These are phyloP conservation scores for Effrenium voratum DNA, from an alignment of 73 alveolate genomes.

Conservation along the genomic window DNA sequence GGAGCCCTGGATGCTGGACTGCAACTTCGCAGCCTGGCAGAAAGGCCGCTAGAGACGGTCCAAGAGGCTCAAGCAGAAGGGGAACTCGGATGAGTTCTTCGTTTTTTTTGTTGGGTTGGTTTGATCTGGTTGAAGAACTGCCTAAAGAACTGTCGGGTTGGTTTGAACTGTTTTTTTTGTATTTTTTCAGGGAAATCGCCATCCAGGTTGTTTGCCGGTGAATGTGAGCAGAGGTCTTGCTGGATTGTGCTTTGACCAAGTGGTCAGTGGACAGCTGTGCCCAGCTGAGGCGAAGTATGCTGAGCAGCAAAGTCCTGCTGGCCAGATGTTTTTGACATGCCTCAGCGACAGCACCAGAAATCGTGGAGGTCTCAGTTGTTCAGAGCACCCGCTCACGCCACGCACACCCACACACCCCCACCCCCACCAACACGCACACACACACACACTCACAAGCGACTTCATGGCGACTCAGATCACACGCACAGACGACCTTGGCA, in stretches of 20 bases:
- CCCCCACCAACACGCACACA: too few relatives aligned
- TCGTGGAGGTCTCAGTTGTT: neutral
- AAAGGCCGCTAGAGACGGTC: too few relatives aligned
- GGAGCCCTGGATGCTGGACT: conserved; percentile 82
- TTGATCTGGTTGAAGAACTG: neutral
- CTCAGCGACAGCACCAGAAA: neutral
- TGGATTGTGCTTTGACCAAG: too few relatives aligned
- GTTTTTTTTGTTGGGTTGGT: too few relatives aligned
- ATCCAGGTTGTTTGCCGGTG: too few relatives aligned
- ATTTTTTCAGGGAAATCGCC: too few relatives aligned
- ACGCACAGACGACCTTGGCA: too few relatives aligned
- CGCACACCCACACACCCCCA: neutral
- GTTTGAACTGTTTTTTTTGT: neutral
- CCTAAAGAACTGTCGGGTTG: neutral
- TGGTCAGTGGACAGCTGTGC: too few relatives aligned
- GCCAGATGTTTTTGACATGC: neutral
- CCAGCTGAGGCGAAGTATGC: conserved; percentile 1
- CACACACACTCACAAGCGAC: too few relatives aligned
- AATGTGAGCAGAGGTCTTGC: too few relatives aligned
- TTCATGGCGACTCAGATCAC: too few relatives aligned
- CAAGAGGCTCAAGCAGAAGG: neutral
- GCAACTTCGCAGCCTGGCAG: conserved; percentile 40
- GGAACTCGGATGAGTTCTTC: too few relatives aligned
- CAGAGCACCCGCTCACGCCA: neutral
- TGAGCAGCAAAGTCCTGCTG: neutral